Evolutionary conservation across 805 yeast genomes (phyloP), one percentile per base, ranked within the genome.

Genomic region (Saccharomycopsis capsularis): DNA sequence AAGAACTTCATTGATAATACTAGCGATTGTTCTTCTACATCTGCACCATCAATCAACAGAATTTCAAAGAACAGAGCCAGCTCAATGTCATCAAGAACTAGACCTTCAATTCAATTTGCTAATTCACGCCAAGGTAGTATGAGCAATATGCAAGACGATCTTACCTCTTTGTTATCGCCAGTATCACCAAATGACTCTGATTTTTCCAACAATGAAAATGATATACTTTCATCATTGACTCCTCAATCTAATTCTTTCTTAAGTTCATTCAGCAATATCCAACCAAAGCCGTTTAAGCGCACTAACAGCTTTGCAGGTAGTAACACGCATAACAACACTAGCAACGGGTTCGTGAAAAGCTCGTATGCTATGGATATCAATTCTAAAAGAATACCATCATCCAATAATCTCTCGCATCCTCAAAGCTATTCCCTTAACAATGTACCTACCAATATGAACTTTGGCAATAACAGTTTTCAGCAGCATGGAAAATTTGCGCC

Each of bases 161-260:
- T 13, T 27, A 13, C 41, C 36, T 27, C 27, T 24, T 24, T 43
- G 3, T 25, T 48, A 42, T 44, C 48, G 9, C 52, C 52, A 3
- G 27, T 48, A 13, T 48, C 52, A 16, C 52, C 52, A 5, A 35
- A 47, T 27, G 42, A 43, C 3, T 40, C 46, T 6, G 52, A 48
- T 7, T 36, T 43, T 35, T 29, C 39, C 27, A 22, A 6, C 25
- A 38, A 39, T 23, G 38, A 39, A 18, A 18, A n/a, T 25, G 35
- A 7, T 3, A 23, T 19, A 3, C 34, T 30, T 16, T 36, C 23
- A 16, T 35, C 36, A 16, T n/a, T 30, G n/a, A n/a, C 44, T 36
- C 32, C 44, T 3, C 22, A 38, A 22, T 16, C 47, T 4, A 44
- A 38, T 27, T 32, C 46, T 9, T 32, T 35, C 25, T 23, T 34